These are phyloP conservation scores for Coniochaeta sp. DNA, from an alignment of 2,329 filamentous ascomycete species.

Conservation along the genomic window DNA sequence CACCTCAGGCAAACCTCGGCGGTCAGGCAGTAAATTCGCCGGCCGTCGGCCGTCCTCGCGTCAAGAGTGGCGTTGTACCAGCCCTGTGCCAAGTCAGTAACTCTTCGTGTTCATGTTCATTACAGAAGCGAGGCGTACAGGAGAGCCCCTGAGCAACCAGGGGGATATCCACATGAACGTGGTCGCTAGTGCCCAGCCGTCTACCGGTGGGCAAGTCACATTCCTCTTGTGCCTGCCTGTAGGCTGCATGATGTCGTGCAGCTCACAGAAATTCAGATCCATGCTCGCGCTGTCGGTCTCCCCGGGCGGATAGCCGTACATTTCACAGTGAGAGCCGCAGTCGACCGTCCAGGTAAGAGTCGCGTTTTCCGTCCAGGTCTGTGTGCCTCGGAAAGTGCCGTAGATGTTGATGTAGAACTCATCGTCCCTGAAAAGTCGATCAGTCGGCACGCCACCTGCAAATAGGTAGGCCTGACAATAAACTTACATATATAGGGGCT, in stretches of 20 bases:
- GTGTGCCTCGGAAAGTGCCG: slow-evolving; percentile 6
- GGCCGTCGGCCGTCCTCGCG: slow-evolving; percentile 6
- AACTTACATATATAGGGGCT: slow-evolving; percentile 8
- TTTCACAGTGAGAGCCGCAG: slow-evolving; percentile 9
- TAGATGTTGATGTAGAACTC: slow-evolving; percentile 7
- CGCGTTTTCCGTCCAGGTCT: slow-evolving; percentile 6
- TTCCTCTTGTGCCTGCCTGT: slow-evolving; percentile 6
- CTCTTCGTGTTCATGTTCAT: not conserved
- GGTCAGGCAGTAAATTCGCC: slow-evolving; percentile 8
- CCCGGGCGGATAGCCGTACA: slow-evolving; percentile 7
- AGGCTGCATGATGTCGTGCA: slow-evolving; percentile 7
- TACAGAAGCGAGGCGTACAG: slow-evolving; percentile 1
- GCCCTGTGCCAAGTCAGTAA: not conserved
- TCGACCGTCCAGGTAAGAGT: slow-evolving; percentile 5
- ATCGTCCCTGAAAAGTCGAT: slow-evolving; percentile 7
- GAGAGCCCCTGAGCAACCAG: slow-evolving; percentile 2
- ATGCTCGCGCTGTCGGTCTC: slow-evolving; percentile 1
- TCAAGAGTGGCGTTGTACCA: slow-evolving; percentile 7
- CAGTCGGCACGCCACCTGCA: not conserved
- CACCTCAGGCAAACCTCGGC: slow-evolving; percentile 7
- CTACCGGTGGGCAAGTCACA: slow-evolving; percentile 6
- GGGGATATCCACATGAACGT: slow-evolving; percentile 2
- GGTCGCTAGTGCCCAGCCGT: slow-evolving; percentile 6
- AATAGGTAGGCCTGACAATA: not conserved
- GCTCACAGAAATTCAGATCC: slow-evolving; percentile 3